These are phyloP conservation scores for Pleurotus djamor DNA, from an alignment of 768 basidiomycete species.

Conservation along the genomic window DNA sequence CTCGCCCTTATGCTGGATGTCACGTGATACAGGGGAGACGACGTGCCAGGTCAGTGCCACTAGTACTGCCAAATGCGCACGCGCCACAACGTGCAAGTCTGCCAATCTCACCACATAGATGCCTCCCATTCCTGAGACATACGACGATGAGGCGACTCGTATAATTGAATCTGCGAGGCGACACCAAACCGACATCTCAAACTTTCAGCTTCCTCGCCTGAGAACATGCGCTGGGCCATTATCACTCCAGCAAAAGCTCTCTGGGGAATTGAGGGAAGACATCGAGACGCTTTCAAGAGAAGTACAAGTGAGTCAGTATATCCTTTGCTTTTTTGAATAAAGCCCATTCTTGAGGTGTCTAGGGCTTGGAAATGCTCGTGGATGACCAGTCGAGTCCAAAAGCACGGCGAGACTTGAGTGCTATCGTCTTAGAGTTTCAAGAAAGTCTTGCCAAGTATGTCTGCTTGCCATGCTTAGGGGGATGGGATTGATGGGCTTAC, in stretches of 20 bases:
- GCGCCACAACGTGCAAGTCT: neutral
- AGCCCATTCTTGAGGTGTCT: slow-evolving; percentile 5
- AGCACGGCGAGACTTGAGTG: slow-evolving; percentile 44
- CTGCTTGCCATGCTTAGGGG: neutral
- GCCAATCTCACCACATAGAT: slow-evolving; percentile 29
- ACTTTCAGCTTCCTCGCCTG: slow-evolving; percentile 77
- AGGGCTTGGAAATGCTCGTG: slow-evolving; percentile 69
- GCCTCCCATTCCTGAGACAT: slow-evolving; percentile 58
- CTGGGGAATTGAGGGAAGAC: slow-evolving; percentile 77
- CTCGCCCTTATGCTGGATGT: neutral
- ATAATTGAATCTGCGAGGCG: slow-evolving; percentile 54
- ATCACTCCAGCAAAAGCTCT: slow-evolving; percentile 66
- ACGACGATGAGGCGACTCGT: slow-evolving; percentile 48
- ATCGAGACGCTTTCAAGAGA: slow-evolving; percentile 57
- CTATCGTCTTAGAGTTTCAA: slow-evolving; percentile 47
- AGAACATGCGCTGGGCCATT: slow-evolving; percentile 68
- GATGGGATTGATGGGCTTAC: slow-evolving; percentile 1
- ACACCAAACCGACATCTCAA: slow-evolving; percentile 57
- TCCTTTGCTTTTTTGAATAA: slow-evolving; percentile 4
- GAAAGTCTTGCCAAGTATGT: slow-evolving; percentile 48
- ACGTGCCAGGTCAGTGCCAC: neutral
- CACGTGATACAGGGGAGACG: neutral
- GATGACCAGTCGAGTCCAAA: slow-evolving; percentile 69
- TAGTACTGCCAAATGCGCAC: too few species aligned
- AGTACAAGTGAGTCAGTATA: slow-evolving; percentile 56